phyloP scores from a whole-genome alignment of 768 basidiomycete species.

The Collybia nuda region DNA sequence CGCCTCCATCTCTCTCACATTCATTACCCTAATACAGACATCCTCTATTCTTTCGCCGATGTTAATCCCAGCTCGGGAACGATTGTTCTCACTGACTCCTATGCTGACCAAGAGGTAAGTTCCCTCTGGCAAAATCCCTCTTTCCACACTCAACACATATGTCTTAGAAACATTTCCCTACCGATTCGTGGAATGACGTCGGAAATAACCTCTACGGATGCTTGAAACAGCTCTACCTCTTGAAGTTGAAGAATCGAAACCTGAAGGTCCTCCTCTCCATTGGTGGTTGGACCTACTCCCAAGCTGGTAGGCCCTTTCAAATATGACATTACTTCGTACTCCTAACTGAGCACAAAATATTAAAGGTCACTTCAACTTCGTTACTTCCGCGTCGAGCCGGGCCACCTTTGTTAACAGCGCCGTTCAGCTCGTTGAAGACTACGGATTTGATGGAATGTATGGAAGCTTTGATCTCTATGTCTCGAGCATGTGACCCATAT shows the following conservation, averaged over 20 bases:
- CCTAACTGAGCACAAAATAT: not conserved
- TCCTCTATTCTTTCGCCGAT: slow-evolving; percentile 82
- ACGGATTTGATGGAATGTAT: slow-evolving; percentile 80
- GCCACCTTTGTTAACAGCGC: slow-evolving; percentile 60
- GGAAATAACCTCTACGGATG: slow-evolving; percentile 83
- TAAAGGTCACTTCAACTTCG: slow-evolving; percentile 64
- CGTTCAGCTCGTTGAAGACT: slow-evolving; percentile 66
- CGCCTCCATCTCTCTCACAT: not conserved
- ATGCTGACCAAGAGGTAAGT: slow-evolving; percentile 68
- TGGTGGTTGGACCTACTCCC: slow-evolving; percentile 73
- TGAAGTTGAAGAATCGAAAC: slow-evolving; percentile 60
- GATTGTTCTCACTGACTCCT: slow-evolving; percentile 68
- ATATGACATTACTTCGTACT: not conserved
- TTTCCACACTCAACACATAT: slow-evolving; percentile 11
- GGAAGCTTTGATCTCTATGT: slow-evolving; percentile 14
- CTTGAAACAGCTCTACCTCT: slow-evolving; percentile 69
- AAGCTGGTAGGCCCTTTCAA: slow-evolving; percentile 40
- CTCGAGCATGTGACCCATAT: not conserved
- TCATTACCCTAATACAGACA: slow-evolving; percentile 30
- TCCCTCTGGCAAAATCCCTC: not conserved
- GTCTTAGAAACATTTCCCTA: slow-evolving; percentile 64
- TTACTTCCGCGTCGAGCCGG: slow-evolving; percentile 48
- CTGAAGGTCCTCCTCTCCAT: slow-evolving; percentile 51
- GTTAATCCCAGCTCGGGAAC: slow-evolving; percentile 58
- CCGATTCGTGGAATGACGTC: slow-evolving; percentile 70